Conservation (phyloP, 1,284 basidiomycete species). For the Irpex sp. region DNA sequence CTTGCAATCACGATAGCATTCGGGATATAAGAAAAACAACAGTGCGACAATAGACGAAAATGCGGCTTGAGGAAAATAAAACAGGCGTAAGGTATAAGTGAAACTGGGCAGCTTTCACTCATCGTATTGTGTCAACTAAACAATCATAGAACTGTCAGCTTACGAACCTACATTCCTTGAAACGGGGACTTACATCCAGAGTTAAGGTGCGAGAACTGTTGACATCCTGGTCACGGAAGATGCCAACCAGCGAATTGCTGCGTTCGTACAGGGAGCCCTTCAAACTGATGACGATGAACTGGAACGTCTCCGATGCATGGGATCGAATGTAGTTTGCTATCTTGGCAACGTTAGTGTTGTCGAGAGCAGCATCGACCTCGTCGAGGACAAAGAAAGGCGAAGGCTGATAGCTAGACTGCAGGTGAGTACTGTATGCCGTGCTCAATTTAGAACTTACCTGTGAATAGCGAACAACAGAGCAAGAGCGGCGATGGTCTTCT, state of each 20-base stretch:
- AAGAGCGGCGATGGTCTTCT: slow-evolving; percentile 97
- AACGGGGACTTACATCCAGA: slow-evolving; percentile 68
- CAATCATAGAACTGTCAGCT: slow-evolving; percentile 7
- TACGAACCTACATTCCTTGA: background rate
- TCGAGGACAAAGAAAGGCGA: slow-evolving; percentile 99
- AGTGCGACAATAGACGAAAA: background rate
- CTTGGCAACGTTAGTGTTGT: slow-evolving; percentile 94
- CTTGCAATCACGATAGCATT: background rate
- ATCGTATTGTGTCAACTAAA: slow-evolving; percentile 42
- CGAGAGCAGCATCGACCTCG: slow-evolving; percentile 96
- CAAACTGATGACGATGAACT: slow-evolving; percentile 96
- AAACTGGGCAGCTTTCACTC: slow-evolving; percentile 17
- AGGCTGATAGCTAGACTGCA: slow-evolving; percentile 77
- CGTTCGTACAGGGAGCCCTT: slow-evolving; percentile 90
- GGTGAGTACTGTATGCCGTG: slow-evolving; percentile 8
- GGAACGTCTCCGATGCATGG: slow-evolving; percentile 79
- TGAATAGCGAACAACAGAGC: slow-evolving; percentile 97
- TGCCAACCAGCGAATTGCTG: slow-evolving; percentile 88
- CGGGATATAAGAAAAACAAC: background rate
- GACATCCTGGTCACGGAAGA: slow-evolving; percentile 90
- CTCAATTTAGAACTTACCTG: slow-evolving; percentile 46
- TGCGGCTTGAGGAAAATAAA: background rate
- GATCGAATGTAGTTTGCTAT: slow-evolving; percentile 87
- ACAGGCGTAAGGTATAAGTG: background rate
- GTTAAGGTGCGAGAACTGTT: slow-evolving; percentile 90